phyloP scores from a whole-genome alignment of 768 basidiomycete genomes.

The Pluteus cervinus region DNA sequence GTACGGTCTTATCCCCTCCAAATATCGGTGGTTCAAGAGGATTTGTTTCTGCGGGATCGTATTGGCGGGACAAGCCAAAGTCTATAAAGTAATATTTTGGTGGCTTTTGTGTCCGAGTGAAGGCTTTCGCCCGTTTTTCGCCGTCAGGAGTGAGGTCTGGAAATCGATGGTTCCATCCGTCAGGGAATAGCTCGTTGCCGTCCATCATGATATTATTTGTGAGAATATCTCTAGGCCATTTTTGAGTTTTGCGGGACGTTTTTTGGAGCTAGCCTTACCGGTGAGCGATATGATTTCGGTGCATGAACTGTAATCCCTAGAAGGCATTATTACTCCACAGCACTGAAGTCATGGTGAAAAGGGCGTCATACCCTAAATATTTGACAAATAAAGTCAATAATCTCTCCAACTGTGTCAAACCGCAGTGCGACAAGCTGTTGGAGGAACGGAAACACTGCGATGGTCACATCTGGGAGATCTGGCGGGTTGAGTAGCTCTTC shows the following conservation, averaged over 20 bases:
- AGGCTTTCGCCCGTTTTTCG: slow-evolving; percentile 3
- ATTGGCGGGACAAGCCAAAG: slow-evolving; percentile 22
- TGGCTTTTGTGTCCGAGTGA: slow-evolving; percentile 16
- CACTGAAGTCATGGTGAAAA: no score
- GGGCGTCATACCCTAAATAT: slow-evolving; percentile 15
- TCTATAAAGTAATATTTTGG: slow-evolving; percentile 24
- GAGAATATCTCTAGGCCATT: slow-evolving; percentile 21
- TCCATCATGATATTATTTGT: slow-evolving; percentile 25
- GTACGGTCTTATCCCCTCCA: no score
- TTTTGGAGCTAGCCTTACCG: slow-evolving; percentile 12
- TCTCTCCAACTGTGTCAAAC: slow-evolving; percentile 26
- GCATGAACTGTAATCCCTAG: slow-evolving; percentile 30
- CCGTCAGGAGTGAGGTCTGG: slow-evolving; percentile 12
- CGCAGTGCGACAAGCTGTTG: slow-evolving; percentile 11
- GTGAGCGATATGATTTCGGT: slow-evolving; percentile 22
- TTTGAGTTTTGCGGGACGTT: background rate
- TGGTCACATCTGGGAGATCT: slow-evolving; percentile 10
- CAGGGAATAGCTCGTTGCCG: slow-evolving; percentile 11
- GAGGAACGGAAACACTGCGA: slow-evolving; percentile 26
- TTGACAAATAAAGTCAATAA: slow-evolving; percentile 21
- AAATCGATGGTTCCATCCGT: slow-evolving; percentile 14
- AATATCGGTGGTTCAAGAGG: no score
- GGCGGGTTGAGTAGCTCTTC: slow-evolving; percentile 15
- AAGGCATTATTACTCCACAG: background rate
- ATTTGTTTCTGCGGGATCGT: slow-evolving; percentile 14